Percentiles rank a stretch among this genome's conserved stretches.
These are phyloP conservation scores for Chrysanthemum seticuspe DNA, from an alignment of 129 eudicot genomes.

Conservation along the genomic window DNA sequence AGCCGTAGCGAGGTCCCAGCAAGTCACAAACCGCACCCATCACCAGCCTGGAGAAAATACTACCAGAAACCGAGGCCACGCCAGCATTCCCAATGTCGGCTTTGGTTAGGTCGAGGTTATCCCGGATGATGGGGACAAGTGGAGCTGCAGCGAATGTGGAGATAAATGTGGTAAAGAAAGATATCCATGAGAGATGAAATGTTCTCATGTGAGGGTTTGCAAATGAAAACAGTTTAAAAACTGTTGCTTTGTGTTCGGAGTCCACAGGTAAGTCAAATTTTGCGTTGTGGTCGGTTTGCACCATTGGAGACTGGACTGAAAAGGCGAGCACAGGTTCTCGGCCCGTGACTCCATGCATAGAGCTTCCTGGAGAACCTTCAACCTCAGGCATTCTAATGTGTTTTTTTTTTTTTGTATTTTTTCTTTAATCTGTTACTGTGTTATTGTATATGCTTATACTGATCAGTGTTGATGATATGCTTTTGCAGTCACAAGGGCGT, in stretches of 20 bases:
- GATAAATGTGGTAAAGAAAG: slow-evolving; percentile 54
- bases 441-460: not conserved
- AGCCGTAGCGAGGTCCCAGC: slow-evolving; percentile 78
- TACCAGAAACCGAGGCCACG: slow-evolving; percentile 73
- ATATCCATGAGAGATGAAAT: slow-evolving; percentile 40
- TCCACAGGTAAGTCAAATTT: slow-evolving; percentile 81
- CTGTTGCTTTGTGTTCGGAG: slow-evolving; percentile 70
- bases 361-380: slow-evolving; percentile 71
- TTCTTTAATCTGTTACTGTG: not conserved
- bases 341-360: slow-evolving; percentile 84
- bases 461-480: not conserved
- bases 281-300: slow-evolving; percentile 45
- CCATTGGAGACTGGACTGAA: slow-evolving; percentile 50
- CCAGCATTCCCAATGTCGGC: slow-evolving; percentile 78
- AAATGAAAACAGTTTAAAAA: slow-evolving; percentile 55
- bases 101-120: slow-evolving; percentile 64
- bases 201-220: slow-evolving; percentile 66
- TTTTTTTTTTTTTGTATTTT: no score
- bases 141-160: slow-evolving; percentile 98
- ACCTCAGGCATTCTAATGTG: slow-evolving; percentile 28
- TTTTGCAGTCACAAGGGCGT: slow-evolving; percentile 2
- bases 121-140: slow-evolving; percentile 77
- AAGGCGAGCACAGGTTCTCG: slow-evolving; percentile 60
- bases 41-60: slow-evolving; percentile 70
- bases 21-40: slow-evolving; percentile 86